A percentile compares a stretch with the other conserved stretches of the same genome.
Evolutionary conservation across 2,329 filamentous ascomycete genomes (phyloP).

Genomic region (Setomelanomma holmii): DNA sequence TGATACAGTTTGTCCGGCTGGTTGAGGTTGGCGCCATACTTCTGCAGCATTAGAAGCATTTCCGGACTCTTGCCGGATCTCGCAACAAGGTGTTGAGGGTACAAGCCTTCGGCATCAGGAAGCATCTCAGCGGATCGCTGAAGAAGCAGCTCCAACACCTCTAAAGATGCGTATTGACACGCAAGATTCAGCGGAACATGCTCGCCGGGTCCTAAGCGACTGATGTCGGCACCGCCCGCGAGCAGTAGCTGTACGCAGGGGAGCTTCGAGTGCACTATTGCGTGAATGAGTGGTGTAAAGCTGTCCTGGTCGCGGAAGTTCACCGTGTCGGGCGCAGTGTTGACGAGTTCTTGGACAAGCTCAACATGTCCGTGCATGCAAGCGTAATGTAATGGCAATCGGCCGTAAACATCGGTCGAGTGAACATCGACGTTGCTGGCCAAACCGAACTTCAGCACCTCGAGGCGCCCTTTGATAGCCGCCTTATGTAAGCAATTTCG

Average conservation of each 20-base stretch:
- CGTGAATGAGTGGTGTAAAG: slow-evolving; percentile 93
- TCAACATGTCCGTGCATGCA: slow-evolving; percentile 91
- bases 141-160: slow-evolving; percentile 84
- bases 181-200: slow-evolving; percentile 94
- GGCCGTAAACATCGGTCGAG: slow-evolving; percentile 89
- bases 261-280: slow-evolving; percentile 86
- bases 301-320: slow-evolving; percentile 94
- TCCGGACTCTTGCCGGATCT: slow-evolving; percentile 83
- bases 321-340: slow-evolving; percentile 75
- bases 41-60: slow-evolving; percentile 78
- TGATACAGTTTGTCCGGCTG: slow-evolving; percentile 95
- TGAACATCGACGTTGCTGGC: slow-evolving; percentile 76
- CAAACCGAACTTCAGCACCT: slow-evolving; percentile 80
- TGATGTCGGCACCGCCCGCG: slow-evolving; percentile 78
- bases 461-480: slow-evolving; percentile 87
- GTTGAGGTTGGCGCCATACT: slow-evolving; percentile 87
- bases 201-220: slow-evolving; percentile 84
- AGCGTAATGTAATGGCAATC: slow-evolving; percentile 93
- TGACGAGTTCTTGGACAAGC: slow-evolving; percentile 78
- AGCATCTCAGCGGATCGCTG: slow-evolving; percentile 81
- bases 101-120: slow-evolving; percentile 95
- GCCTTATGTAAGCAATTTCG: slow-evolving; percentile 95
- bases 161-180: slow-evolving; percentile 87
- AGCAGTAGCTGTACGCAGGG: slow-evolving; percentile 82
- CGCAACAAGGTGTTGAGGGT: slow-evolving; percentile 95